phyloP scores from a whole-genome alignment of 768 basidiomycete species.

The Rhodotorula babjevae region DNA sequence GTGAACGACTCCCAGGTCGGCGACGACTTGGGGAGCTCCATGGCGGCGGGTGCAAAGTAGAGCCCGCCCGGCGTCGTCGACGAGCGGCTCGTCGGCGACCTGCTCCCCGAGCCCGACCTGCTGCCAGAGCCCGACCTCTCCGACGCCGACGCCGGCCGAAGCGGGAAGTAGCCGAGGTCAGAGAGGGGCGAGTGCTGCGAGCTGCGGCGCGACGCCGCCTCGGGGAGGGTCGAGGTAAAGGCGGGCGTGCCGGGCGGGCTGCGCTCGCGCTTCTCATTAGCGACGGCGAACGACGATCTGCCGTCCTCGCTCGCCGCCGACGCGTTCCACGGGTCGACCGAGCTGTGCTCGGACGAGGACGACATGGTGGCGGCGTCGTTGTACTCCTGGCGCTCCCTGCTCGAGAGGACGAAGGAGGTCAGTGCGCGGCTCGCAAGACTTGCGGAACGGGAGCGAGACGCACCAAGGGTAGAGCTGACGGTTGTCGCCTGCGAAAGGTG shows the following conservation, averaged over 20 bases:
- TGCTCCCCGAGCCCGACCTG: neutral
- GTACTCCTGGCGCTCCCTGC: conserved; percentile 20
- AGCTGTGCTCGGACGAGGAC: neutral
- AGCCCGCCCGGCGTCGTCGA: conserved; percentile 28
- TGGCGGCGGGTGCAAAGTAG: conserved; percentile 29
- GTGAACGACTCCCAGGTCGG: conserved; percentile 24
- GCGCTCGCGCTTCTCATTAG: neutral
- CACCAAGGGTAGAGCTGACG: conserved; percentile 31
- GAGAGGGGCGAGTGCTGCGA: conserved; percentile 6
- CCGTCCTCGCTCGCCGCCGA: neutral
- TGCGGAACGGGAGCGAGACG: neutral
- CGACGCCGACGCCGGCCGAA: conserved; percentile 7
- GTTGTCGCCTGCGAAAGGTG: neutral
- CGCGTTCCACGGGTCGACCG: conserved; percentile 2
- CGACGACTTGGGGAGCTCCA: conserved; percentile 9
- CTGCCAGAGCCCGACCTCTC: neutral
- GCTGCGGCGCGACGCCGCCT: neutral
- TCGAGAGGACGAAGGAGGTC: neutral
- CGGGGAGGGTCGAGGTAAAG: neutral
- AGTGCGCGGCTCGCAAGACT: no score
- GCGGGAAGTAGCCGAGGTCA: conserved; percentile 35
- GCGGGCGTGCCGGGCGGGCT: neutral
- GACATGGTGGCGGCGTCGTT: neutral
- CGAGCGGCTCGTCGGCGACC: conserved; percentile 6
- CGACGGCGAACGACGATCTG: conserved; percentile 1